Evolutionary conservation across 2,329 filamentous ascomycete genomes (phyloP), one percentile per base, ranked within the genome.

Genomic region (Myriosclerotinia curreyana): DNA sequence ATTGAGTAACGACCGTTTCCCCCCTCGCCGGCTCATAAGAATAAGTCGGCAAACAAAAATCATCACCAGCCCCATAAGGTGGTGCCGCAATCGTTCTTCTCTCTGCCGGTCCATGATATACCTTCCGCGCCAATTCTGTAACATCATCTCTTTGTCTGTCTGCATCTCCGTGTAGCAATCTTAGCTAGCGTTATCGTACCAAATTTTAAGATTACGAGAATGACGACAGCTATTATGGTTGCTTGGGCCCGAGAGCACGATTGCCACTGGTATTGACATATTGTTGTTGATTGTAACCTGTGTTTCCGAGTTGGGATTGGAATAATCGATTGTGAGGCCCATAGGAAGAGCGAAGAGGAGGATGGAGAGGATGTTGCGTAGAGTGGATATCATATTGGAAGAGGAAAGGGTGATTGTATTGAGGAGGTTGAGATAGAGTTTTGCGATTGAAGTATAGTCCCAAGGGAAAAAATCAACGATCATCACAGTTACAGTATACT

Each of bases 21-120:
- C 17, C 58, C 7, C 36, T 38, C 3, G 9, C 36, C 9, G 58
- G 58, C 34, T 49, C 58, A 40, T 40, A 52, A 0, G 58, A 51
- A 31, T 40, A 49, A 15, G n/a, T 15, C 31, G 60, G 60, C n/a
- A 49, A 36, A 28, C 25, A 25, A 25, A 56, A 31, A 62, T 49
- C 15, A 36, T 58, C 28, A 2, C 2, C 20, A 58, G 48, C 42
- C 8, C 14, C 36, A 48, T 38, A 36, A 20, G 20, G 28, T 12
- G 42, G 42, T 20, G 31, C 42, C 8, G 42, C 42, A 2, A 14
- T 49, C 2, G 28, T 12, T 25, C 5, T 31, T 31, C 31, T 36
- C 42, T 2, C 42, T 25, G 42, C n/a, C 14, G 42, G 15, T n/a
- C n/a, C 17, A 36, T 48, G 12, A 36, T 38, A 25, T 1, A 20